Evolutionary conservation across 768 basidiomycete species (phyloP).

Genomic region (Agaricus subrufescens): DNA sequence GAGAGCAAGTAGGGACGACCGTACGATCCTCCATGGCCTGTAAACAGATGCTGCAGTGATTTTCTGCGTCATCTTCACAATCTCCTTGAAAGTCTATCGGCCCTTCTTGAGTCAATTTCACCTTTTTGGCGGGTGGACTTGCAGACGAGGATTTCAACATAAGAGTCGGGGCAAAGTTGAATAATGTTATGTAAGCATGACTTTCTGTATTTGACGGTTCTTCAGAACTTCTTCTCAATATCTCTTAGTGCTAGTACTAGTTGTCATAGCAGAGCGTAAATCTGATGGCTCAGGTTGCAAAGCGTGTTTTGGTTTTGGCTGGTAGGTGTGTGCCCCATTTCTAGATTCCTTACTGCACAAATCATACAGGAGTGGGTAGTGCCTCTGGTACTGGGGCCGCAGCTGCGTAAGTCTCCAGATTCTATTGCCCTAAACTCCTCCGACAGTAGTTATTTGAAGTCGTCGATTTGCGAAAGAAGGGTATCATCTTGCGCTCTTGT

Average conservation of each 20-base stretch:
- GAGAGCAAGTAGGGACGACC: conserved; percentile 79
- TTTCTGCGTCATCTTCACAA: conserved; percentile 38
- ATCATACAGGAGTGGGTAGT: conserved; percentile 35
- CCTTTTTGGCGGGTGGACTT: conserved; percentile 3
- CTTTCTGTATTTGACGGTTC: not conserved
- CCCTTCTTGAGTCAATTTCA: conserved; percentile 1
- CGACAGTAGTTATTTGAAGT: conserved; percentile 23
- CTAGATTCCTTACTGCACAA: not conserved
- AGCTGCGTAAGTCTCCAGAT: conserved; percentile 40
- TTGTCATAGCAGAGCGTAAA: too few relatives aligned
- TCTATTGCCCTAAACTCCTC: not conserved
- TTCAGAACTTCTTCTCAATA: not conserved
- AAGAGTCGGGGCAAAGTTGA: not conserved
- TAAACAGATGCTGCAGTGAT: conserved; percentile 84
- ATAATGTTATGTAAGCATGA: not conserved
- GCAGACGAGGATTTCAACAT: not conserved
- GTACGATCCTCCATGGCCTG: conserved; percentile 74
- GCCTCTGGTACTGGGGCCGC: conserved; percentile 53
- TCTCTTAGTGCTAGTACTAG: not conserved
- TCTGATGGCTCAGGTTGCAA: conserved; percentile 24
- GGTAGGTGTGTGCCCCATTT: conserved; percentile 29
- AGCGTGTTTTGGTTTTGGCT: conserved; percentile 54
- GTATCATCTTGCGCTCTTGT: conserved; percentile 63
- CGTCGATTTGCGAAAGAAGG: conserved; percentile 58
- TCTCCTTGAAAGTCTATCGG: conserved; percentile 4